phyloP scores from a whole-genome alignment of 108 stramenopile species.

The Cyclostephanos invisitatus region DNA sequence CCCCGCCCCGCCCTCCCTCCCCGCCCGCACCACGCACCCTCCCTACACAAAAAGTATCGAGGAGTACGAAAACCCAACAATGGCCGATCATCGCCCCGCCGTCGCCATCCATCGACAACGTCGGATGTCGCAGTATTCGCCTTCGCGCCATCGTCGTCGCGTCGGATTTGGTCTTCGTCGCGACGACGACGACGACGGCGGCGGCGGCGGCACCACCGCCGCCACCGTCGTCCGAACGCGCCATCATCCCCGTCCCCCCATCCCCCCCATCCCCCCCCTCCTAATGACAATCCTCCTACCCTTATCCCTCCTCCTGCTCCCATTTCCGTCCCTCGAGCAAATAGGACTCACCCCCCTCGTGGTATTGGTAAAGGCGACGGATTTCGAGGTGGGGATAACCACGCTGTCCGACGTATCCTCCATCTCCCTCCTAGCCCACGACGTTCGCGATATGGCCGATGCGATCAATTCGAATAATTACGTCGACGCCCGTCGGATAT shows the following conservation, averaged over 20 bases:
- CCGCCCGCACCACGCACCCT: too few relatives aligned
- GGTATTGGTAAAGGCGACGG: constrained; percentile 8
- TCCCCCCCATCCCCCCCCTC: background rate
- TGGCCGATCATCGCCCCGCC: too few relatives aligned
- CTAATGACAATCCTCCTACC: background rate
- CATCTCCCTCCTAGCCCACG: constrained; percentile 62
- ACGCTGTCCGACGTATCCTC: constrained; percentile 72
- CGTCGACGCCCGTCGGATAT: constrained; percentile 56
- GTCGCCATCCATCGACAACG: too few relatives aligned
- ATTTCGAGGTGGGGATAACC: constrained; percentile 70
- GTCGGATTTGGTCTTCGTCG: too few relatives aligned
- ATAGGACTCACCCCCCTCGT: background rate
- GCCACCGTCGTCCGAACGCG: background rate
- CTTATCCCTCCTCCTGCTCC: background rate
- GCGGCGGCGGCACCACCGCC: too few relatives aligned
- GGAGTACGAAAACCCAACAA: too few relatives aligned
- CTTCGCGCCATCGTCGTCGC: too few relatives aligned
- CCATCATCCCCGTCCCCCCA: background rate
- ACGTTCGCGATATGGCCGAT: constrained; percentile 66
- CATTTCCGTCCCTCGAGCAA: background rate
- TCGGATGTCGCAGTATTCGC: too few relatives aligned
- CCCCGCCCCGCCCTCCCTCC: too few relatives aligned
- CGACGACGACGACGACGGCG: too few relatives aligned
- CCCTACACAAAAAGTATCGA: too few relatives aligned
- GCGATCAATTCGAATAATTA: constrained; percentile 17